These are phyloP conservation scores for Nicotiana obtusifolia DNA, from an alignment of 257 asterid species.

Conservation along the genomic window DNA sequence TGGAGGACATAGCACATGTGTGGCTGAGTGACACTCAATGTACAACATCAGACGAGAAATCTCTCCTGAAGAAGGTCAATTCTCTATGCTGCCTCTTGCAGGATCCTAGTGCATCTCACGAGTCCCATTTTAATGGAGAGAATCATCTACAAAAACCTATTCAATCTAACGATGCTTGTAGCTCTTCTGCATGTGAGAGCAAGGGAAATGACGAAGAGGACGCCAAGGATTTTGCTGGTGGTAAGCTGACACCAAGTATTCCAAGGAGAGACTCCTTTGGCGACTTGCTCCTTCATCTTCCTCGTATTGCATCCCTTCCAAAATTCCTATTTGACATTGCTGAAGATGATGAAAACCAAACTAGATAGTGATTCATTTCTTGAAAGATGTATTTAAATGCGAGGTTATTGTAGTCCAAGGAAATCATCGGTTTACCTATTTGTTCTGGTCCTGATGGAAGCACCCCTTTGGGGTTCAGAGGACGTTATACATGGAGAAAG, in stretches of 20 bases:
- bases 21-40: constrained; percentile 46
- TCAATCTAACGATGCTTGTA: constrained; percentile 18
- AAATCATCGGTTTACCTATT: constrained; percentile 14
- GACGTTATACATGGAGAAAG: not conserved
- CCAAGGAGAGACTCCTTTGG: constrained; percentile 60
- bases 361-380: constrained; percentile 15
- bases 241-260: constrained; percentile 31
- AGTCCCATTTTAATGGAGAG: constrained; percentile 29
- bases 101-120: constrained; percentile 35
- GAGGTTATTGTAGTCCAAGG: not conserved
- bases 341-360: constrained; percentile 42
- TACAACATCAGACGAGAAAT: constrained; percentile 60
- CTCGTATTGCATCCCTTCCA: constrained; percentile 65
- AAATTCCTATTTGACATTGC: constrained; percentile 38
- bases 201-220: constrained; percentile 20
- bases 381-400: not conserved
- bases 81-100: constrained; percentile 68
- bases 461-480: not conserved
- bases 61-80: constrained; percentile 73
- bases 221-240: constrained; percentile 10
- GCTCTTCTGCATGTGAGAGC: constrained; percentile 15
- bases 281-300: constrained; percentile 64
- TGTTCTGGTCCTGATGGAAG: not conserved
- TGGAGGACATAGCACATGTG: constrained; percentile 40
- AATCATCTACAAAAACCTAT: constrained; percentile 23